Percentiles rank a stretch among this genome's conserved stretches.
phyloP scores from a whole-genome alignment of 164 flowering plant species.

The Pachysandra terminalis region DNA sequence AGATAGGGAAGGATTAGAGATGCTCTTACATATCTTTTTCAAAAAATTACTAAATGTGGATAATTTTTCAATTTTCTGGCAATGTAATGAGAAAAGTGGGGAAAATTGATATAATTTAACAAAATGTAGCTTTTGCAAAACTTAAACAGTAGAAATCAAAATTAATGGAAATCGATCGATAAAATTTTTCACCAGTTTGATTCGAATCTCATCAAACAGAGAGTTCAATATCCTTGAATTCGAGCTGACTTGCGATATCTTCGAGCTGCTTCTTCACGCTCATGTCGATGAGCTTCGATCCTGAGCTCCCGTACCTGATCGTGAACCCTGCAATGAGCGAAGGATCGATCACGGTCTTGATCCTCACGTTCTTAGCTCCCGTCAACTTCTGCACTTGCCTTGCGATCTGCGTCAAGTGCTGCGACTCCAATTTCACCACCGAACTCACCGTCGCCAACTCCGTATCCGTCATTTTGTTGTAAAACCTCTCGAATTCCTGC shows the following conservation, averaged over 20 bases:
- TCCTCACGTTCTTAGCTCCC: slow-evolving; percentile 82
- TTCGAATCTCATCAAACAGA: slow-evolving; percentile 13
- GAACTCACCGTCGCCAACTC: slow-evolving; percentile 78
- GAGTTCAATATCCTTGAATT: slow-evolving; percentile 51
- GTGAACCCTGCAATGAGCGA: slow-evolving; percentile 89
- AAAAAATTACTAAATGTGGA: too few species aligned
- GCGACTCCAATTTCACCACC: slow-evolving; percentile 17
- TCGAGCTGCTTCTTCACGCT: slow-evolving; percentile 94
- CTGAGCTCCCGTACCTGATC: slow-evolving; percentile 65
- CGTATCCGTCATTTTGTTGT: slow-evolving; percentile 66
- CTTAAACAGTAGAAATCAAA: not conserved
- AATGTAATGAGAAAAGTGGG: too few species aligned
- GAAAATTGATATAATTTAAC: too few species aligned
- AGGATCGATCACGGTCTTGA: slow-evolving; percentile 75
- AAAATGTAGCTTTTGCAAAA: too few species aligned
- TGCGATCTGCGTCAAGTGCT: slow-evolving; percentile 89
- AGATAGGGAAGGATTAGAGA: too few species aligned
- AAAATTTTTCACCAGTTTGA: not conserved
- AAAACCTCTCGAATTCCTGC: slow-evolving; percentile 68
- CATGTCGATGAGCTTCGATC: slow-evolving; percentile 86
- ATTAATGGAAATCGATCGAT: not conserved
- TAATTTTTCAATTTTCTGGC: too few species aligned
- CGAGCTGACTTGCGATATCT: slow-evolving; percentile 71
- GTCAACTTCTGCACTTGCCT: slow-evolving; percentile 78
- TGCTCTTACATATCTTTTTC: too few species aligned